phyloP scores from a whole-genome alignment of 805 yeast species.

The Wickerhamiella musiphila region DNA sequence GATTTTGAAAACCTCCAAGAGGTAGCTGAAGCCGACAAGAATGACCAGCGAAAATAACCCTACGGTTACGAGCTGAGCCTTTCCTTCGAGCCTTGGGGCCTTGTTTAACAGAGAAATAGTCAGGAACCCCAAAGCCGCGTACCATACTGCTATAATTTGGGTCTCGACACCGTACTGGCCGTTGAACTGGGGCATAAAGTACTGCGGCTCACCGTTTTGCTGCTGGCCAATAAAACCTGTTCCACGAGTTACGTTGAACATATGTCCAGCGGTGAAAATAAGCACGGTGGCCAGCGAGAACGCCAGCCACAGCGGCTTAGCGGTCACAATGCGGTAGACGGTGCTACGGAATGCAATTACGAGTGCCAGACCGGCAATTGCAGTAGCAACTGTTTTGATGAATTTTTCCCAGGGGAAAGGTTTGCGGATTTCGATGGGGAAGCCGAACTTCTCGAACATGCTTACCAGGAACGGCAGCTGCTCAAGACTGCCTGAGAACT shows the following conservation, averaged over 20 bases:
- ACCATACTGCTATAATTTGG: constrained; percentile 49
- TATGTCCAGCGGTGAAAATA: constrained; percentile 72
- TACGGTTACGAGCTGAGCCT: constrained; percentile 34
- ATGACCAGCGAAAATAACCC: constrained; percentile 28
- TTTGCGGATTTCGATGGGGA: constrained; percentile 16
- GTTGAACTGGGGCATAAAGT: constrained; percentile 50
- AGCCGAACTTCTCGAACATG: constrained; percentile 12
- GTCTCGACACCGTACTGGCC: constrained; percentile 78
- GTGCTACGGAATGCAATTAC: constrained; percentile 15
- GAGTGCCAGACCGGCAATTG: constrained; percentile 2
- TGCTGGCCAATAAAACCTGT: constrained; percentile 35
- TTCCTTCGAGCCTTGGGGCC: constrained; percentile 33
- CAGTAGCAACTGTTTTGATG: constrained; percentile 7
- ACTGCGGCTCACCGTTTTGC: constrained; percentile 28
- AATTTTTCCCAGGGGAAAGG: constrained; percentile 20
- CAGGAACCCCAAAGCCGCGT: constrained; percentile 43
- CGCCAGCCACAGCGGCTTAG: constrained; percentile 58
- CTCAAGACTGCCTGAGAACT: constrained; percentile 14
- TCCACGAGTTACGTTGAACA: constrained; percentile 78
- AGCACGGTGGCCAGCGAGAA: constrained; percentile 43
- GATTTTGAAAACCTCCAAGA: constrained; percentile 46
- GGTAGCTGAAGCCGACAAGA: constrained; percentile 42
- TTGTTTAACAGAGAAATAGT: constrained; percentile 41
- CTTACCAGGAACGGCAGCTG: constrained; percentile 15
- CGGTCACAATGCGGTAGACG: constrained; percentile 27